A percentile compares a stretch with the other conserved stretches of the same genome.
phyloP scores from a whole-genome alignment of 352 stramenopile species.

The Globisporangium spiculum region DNA sequence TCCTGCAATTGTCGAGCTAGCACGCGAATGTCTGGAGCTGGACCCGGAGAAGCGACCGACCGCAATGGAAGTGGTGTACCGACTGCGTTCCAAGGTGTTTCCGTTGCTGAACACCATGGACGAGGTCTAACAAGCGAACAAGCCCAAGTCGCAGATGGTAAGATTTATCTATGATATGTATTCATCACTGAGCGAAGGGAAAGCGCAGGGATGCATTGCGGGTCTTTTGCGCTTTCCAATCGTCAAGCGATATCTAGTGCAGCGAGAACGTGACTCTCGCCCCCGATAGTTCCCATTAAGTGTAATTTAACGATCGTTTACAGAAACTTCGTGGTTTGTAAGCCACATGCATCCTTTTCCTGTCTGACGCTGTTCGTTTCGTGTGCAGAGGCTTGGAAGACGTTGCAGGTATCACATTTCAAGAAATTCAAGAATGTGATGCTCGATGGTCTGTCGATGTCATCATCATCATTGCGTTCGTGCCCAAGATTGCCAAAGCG shows the following conservation, averaged over 20 bases:
- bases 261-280: not conserved
- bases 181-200: not conserved
- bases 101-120: constrained; percentile 25
- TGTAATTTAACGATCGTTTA: constrained; percentile 8
- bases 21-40: constrained; percentile 57
- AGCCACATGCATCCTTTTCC: not conserved
- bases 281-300: not conserved
- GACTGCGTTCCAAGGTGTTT: constrained; percentile 52
- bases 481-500: not conserved
- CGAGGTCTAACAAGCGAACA: not conserved
- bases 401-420: not conserved
- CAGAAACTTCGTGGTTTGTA: constrained; percentile 2
- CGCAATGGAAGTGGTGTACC: constrained; percentile 66
- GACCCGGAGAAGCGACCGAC: constrained; percentile 60
- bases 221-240: not conserved
- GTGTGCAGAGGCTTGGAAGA: not conserved
- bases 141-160: not conserved
- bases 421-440: not conserved
- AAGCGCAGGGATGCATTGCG: not conserved
- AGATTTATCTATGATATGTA: constrained; percentile 15
- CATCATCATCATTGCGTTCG: not conserved
- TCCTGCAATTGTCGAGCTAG: constrained; percentile 45
- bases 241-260: constrained; percentile 4
- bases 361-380: not conserved
- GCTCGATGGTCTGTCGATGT: not conserved